phyloP scores from a whole-genome alignment of 106 monocot genomes.

The Iris macrosiphon region DNA sequence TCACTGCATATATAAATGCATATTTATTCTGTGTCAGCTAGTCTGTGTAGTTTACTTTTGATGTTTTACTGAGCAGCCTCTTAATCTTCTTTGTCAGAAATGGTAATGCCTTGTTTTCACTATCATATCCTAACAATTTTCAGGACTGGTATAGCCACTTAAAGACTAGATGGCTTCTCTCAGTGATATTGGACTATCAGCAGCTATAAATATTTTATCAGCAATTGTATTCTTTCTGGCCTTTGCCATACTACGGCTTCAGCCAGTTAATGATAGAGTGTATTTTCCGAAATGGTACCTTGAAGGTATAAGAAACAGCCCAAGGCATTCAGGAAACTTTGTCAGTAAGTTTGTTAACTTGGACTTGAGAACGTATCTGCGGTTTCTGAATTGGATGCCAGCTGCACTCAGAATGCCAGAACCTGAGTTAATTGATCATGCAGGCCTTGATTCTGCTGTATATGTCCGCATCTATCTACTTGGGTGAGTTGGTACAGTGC shows the following conservation, averaged over 20 bases:
- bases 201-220: conserved; percentile 77
- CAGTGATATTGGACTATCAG: conserved; percentile 63
- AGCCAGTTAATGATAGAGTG: conserved; percentile 92
- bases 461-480: conserved; percentile 86
- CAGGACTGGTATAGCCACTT: too few relatives aligned
- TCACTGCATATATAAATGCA: too few relatives aligned
- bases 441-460: conserved; percentile 83
- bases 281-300: conserved; percentile 98
- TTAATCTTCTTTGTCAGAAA: too few relatives aligned
- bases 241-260: conserved; percentile 78
- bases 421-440: conserved; percentile 80
- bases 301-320: conserved; percentile 71
- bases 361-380: conserved; percentile 51
- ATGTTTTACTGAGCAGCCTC: too few relatives aligned
- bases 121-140: too few relatives aligned
- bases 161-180: conserved; percentile 61
- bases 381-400: conserved; percentile 94
- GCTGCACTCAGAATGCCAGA: conserved; percentile 88
- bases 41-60: too few relatives aligned
- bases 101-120: too few relatives aligned
- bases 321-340: conserved; percentile 38
- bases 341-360: conserved; percentile 73
- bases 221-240: conserved; percentile 60
- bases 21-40: too few relatives aligned
- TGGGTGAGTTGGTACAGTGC: conserved; percentile 73